Conservation (phyloP, 352 stramenopile genomes). For the Globisporangium orthogonon region DNA sequence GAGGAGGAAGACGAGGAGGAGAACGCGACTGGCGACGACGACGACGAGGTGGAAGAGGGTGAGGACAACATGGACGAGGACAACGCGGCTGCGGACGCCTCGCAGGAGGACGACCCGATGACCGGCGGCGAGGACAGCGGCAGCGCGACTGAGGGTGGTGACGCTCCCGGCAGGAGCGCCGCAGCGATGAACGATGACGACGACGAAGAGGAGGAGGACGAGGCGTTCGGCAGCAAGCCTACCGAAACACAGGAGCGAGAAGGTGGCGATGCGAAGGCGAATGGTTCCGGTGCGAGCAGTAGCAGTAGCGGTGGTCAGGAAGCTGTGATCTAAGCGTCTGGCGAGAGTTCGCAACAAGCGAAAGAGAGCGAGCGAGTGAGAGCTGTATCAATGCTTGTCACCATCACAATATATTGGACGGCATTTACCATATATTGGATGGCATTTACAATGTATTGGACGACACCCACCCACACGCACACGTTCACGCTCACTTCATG, state of each 20-base stretch:
- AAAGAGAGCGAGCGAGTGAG: neutral
- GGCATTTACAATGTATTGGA: too few species aligned
- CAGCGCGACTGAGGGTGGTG: neutral
- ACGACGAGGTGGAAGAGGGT: conserved; percentile 13
- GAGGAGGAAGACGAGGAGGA: conserved; percentile 15
- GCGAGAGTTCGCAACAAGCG: neutral
- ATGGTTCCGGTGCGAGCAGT: neutral
- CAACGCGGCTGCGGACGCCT: neutral
- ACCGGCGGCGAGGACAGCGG: conserved; percentile 12
- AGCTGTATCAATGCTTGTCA: neutral
- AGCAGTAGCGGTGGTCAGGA: neutral
- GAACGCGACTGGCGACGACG: conserved; percentile 8
- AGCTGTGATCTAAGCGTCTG: neutral
- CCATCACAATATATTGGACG: neutral
- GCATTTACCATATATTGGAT: too few species aligned
- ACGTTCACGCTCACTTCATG: neutral
- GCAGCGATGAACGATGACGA: conserved; percentile 2
- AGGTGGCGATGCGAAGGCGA: neutral
- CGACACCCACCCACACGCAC: too few species aligned
- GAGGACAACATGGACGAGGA: conserved; percentile 12
- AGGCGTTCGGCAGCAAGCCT: conserved; percentile 12
- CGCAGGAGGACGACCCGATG: conserved; percentile 24
- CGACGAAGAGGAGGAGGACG: conserved; percentile 18
- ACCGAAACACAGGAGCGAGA: conserved; percentile 9
- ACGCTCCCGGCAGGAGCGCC: neutral